Evolutionary conservation across 805 yeast genomes (phyloP).

Genomic region (Millerozyma miso): DNA sequence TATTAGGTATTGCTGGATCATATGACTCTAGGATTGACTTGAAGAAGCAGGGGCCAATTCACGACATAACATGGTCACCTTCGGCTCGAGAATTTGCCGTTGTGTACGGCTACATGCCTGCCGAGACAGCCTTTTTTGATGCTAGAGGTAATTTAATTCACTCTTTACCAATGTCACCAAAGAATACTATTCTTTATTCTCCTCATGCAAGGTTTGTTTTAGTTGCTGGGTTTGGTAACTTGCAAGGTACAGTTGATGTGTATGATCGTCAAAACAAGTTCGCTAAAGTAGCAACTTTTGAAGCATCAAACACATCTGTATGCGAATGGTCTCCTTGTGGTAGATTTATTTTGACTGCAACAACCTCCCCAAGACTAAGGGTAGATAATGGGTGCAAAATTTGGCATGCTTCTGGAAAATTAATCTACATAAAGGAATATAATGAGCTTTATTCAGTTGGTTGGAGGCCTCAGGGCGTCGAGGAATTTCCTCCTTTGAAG

Average conservation of each 20-base stretch:
- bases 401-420: conserved; percentile 88
- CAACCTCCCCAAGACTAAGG: conserved; percentile 93
- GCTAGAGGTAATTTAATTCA: conserved; percentile 85
- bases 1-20: conserved; percentile 88
- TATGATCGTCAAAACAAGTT: conserved; percentile 89
- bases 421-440: conserved; percentile 74
- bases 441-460: conserved; percentile 74
- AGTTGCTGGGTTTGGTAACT: conserved; percentile 96
- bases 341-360: conserved; percentile 86
- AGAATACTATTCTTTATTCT: conserved; percentile 86
- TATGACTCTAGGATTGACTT: conserved; percentile 85
- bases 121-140: conserved; percentile 90
- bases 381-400: conserved; percentile 93
- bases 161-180: conserved; percentile 79
- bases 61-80: conserved; percentile 97
- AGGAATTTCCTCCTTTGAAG: conserved; percentile 52
- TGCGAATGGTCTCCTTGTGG: conserved; percentile 99
- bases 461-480: conserved; percentile 72
- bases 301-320: conserved; percentile 92
- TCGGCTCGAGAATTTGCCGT: conserved; percentile 96
- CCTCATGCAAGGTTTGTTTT: conserved; percentile 90
- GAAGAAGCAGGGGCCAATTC: conserved; percentile 93
- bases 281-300: conserved; percentile 70
- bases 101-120: conserved; percentile 96
- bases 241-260: conserved; percentile 94